Evolutionary conservation across 176 grass and related monocot species (phyloP).

Genomic region (Secale cereale): DNA sequence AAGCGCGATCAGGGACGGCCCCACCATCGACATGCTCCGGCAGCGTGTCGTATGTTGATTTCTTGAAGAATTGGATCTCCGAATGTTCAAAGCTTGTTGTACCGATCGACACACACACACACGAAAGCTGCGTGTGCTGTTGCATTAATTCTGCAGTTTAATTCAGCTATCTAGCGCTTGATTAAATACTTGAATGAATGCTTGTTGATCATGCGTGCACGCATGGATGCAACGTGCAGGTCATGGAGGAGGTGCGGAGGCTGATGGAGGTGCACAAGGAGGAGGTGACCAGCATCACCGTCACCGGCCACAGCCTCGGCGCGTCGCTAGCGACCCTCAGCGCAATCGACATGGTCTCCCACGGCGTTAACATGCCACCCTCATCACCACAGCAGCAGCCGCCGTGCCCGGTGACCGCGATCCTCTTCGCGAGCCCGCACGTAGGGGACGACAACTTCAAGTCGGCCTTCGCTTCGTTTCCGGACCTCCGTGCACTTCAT

Average conservation of each 20-base stretch:
- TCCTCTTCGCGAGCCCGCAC: too few species aligned
- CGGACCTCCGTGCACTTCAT: background rate
- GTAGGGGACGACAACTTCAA: constrained; percentile 14
- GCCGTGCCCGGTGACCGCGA: too few species aligned
- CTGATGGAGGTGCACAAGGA: too few species aligned
- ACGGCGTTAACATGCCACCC: too few species aligned
- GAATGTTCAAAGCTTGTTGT: background rate
- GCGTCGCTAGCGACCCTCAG: too few species aligned
- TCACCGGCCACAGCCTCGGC: too few species aligned
- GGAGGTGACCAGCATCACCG: too few species aligned
- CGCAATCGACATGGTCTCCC: too few species aligned
- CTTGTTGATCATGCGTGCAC: background rate
- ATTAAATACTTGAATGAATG: background rate
- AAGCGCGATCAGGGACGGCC: background rate
- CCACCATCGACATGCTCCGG: background rate
- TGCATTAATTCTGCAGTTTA: background rate
- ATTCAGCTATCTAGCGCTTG: background rate
- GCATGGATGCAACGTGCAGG: too few species aligned
- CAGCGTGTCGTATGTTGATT: background rate
- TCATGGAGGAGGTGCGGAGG: too few species aligned
- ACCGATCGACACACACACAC: background rate
- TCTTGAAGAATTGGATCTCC: background rate
- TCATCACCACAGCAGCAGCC: background rate
- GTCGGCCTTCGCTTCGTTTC: background rate
- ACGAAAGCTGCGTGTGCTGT: background rate